These are phyloP conservation scores for Fusarium buharicum DNA, from an alignment of 2,329 filamentous ascomycete species.

Conservation along the genomic window DNA sequence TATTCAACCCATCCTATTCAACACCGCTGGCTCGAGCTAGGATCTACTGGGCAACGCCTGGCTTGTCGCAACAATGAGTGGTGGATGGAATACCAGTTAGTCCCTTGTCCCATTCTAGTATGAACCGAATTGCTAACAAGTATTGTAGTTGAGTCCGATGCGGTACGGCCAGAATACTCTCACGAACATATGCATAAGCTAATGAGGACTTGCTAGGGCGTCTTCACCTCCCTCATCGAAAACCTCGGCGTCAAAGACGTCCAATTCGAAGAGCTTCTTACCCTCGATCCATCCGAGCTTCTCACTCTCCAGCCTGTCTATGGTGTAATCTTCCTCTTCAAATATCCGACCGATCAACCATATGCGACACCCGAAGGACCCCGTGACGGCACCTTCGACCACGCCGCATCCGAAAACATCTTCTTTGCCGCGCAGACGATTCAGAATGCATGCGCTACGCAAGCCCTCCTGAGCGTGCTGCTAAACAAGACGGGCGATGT, in stretches of 20 bases:
- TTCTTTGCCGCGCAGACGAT: slow-evolving; percentile 99
- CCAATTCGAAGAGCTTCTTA: slow-evolving; percentile 96
- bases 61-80: slow-evolving; percentile 65
- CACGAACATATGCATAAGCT: not conserved
- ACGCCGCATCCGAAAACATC: slow-evolving; percentile 75
- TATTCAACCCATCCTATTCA: not conserved
- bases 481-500: slow-evolving; percentile 82
- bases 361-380: slow-evolving; percentile 71
- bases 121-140: slow-evolving; percentile 11
- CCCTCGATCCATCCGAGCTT: slow-evolving; percentile 81
- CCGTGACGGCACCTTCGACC: slow-evolving; percentile 84
- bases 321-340: slow-evolving; percentile 99
- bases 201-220: slow-evolving; percentile 67
- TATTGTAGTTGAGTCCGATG: slow-evolving; percentile 83
- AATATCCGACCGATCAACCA: slow-evolving; percentile 80
- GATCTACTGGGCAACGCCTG: not conserved
- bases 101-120: slow-evolving; percentile 18
- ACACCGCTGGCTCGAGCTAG: not conserved
- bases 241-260: slow-evolving; percentile 90
- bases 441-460: slow-evolving; percentile 97
- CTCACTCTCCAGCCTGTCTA: slow-evolving; percentile 80
- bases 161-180: slow-evolving; percentile 74
- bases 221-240: slow-evolving; percentile 97
- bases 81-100: slow-evolving; percentile 92
- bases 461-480: slow-evolving; percentile 90